These are phyloP conservation scores for Podospora pseudocomata DNA, from an alignment of 495 filamentous ascomycete genomes.

Conservation along the genomic window DNA sequence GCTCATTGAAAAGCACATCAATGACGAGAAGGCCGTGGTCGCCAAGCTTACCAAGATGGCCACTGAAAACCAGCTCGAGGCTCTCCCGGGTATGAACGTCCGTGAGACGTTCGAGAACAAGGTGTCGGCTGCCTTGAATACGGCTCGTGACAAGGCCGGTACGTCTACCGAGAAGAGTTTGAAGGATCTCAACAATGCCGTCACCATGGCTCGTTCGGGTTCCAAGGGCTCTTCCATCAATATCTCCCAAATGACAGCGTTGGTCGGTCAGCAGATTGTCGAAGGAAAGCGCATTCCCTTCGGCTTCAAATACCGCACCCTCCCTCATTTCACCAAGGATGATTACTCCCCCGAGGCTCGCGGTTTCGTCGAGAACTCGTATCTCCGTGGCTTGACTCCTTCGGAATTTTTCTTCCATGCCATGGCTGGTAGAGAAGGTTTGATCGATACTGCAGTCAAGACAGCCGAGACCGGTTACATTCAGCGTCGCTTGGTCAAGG, in stretches of 20 bases:
- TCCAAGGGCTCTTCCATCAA: conserved; percentile 99
- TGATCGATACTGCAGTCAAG: conserved; percentile 99
- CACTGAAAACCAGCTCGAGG: conserved; percentile 79
- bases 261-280: conserved; percentile 95
- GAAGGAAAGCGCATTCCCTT: conserved; percentile 99
- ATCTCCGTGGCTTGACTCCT: conserved; percentile 90
- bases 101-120: conserved; percentile 97
- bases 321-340: conserved; percentile 98
- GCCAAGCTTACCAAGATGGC: conserved; percentile 66
- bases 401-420: conserved; percentile 99
- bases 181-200: conserved; percentile 92
- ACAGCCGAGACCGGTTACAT: conserved; percentile 99
- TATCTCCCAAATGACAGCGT: conserved; percentile 97
- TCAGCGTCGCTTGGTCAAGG: conserved; percentile 95
- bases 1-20: conserved; percentile 76
- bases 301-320: conserved; percentile 95
- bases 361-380: conserved; percentile 99
- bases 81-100: conserved; percentile 93
- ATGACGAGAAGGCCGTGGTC: conserved; percentile 75
- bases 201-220: conserved; percentile 91
- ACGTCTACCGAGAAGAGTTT: conserved; percentile 84
- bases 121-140: conserved; percentile 89
- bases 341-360: conserved; percentile 96
- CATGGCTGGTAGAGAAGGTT: conserved; percentile 99
- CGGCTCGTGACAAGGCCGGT: conserved; percentile 92